Base-by-base conservation (phyloP, 805 yeast genomes). In the Lachancea thermotolerans region DNA sequence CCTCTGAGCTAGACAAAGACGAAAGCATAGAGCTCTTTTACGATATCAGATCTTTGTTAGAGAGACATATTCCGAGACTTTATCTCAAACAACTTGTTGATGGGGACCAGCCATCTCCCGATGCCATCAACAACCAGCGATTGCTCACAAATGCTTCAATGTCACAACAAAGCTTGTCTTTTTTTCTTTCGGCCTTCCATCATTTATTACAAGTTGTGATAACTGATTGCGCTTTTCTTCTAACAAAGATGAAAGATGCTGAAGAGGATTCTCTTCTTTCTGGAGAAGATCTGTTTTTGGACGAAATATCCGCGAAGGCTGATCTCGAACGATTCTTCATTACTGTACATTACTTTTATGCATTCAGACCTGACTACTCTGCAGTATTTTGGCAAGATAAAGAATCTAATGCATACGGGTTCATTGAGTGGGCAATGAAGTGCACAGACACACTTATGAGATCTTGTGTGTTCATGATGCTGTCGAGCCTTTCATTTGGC, bases 321-420 rank as follows among this genome's bases (percentile, higher is more conserved):
- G 97, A 93, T 51, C 67, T 93, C 33, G 99, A 93, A 61, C 72
- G 96, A 49, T 86, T 91, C 56, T 90, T 87, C 57, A 59, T 90
- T 51, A 74, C 91, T 2, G 71, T 87, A 47, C 82, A 81, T 36
- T 85, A 76, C 59, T 71, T 87, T 7, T 89, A 83, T 60, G 68
- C 75, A 25, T 72, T 76, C 14, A 71, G 95, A 46, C 78, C 81
- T 0, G 73, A 74, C 0, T 65, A 81, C 7, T 75, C 85, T 11
- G 56, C 71, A 1, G 65, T 67, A 10, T 84, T 86, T 57, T 90
- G 96, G 95, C 60, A 64, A 10, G 86, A 83, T 50, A 68, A 75
- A 15, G 79, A 75, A 43, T 75, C 82, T 11, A 80, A 81, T 46
- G 70, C 87, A 1, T 73, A 78, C 56, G 97, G 96, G 0, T 90